Evolutionary conservation across 2,329 filamentous ascomycete species (phyloP).

Genomic region (Chrysoporthe deuterocubensis): DNA sequence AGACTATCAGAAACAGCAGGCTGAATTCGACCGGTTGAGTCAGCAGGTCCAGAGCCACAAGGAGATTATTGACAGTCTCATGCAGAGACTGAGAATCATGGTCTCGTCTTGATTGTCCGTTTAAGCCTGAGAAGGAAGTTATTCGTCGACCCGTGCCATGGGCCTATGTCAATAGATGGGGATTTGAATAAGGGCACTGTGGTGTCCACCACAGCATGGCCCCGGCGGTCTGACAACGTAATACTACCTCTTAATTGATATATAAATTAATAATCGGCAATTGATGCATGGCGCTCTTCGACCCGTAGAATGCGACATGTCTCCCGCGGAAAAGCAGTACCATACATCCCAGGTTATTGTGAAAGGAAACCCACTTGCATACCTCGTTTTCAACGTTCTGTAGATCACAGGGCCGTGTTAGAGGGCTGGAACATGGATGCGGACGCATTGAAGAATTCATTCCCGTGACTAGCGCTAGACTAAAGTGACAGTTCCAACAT

Average conservation of each 20-base stretch:
- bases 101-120: constrained; percentile 4
- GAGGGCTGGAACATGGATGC: not conserved
- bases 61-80: constrained; percentile 5
- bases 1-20: not conserved
- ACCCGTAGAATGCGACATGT: not conserved
- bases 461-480: not conserved
- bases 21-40: constrained; percentile 6
- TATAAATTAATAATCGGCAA: not conserved
- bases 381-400: not conserved
- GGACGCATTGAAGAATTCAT: too few relatives aligned
- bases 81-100: constrained; percentile 9
- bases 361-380: not conserved
- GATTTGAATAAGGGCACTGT: too few relatives aligned
- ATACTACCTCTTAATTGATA: not conserved
- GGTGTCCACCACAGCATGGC: too few relatives aligned
- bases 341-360: not conserved
- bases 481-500: not conserved
- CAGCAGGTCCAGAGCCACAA: constrained; percentile 9
- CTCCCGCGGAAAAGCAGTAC: not conserved
- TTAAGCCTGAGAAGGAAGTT: not conserved
- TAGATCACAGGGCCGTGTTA: not conserved
- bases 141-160: not conserved
- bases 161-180: not conserved
- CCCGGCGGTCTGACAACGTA: too few relatives aligned
- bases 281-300: not conserved